phyloP scores from a whole-genome alignment of 31 red algal genomes.

The Pterothamnion heteromorphum region DNA sequence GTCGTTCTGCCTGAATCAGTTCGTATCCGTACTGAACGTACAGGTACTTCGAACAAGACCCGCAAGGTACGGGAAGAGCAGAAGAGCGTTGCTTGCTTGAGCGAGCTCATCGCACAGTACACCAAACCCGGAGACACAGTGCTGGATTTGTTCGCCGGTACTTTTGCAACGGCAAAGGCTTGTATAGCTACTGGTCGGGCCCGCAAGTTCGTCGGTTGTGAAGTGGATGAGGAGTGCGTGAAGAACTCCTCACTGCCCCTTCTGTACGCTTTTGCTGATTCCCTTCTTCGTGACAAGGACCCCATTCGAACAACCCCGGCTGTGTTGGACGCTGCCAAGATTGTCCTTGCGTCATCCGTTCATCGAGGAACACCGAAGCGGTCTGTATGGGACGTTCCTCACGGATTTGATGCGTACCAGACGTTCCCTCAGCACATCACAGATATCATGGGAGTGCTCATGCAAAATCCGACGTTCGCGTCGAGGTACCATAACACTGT shows the following conservation, averaged over 20 bases:
- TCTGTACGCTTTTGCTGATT: not conserved
- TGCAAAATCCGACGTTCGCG: too few species aligned
- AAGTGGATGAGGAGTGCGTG: conserved; percentile 12
- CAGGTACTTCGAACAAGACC: not conserved
- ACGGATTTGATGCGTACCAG: not conserved
- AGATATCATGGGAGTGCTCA: too few species aligned
- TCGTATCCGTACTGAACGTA: too few species aligned
- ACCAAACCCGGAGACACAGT: conserved; percentile 33
- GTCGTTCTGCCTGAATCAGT: too few species aligned
- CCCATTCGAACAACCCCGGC: not conserved
- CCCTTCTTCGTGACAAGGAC: too few species aligned
- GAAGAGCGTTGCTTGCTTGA: not conserved
- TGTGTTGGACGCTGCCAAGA: not conserved
- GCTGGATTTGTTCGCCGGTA: conserved; percentile 16
- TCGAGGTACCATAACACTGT: too few species aligned
- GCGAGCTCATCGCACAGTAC: conserved; percentile 23
- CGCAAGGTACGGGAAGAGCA: conserved; percentile 10
- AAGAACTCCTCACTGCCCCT: not conserved
- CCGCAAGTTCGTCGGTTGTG: conserved; percentile 15
- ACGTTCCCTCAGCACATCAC: not conserved
- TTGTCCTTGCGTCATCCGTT: too few species aligned
- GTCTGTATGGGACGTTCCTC: not conserved
- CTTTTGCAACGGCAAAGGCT: not conserved
- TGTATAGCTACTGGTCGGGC: not conserved
- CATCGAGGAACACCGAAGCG: not conserved